Conservation (phyloP, 208 protist species). For the Wallacemonas sp. region DNA sequence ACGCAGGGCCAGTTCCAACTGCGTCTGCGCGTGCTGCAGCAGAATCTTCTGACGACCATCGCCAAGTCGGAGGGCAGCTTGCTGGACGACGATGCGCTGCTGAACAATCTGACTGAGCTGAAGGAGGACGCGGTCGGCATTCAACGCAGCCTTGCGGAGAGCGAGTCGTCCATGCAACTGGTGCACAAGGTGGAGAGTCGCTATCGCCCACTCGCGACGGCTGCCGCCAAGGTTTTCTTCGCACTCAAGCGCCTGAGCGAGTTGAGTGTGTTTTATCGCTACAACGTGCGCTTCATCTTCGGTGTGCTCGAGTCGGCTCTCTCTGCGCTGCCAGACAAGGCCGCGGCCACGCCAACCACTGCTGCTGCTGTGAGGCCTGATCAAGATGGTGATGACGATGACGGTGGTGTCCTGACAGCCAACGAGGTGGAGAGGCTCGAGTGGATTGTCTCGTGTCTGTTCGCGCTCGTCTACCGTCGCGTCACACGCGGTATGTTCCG, state of each 20-base stretch:
- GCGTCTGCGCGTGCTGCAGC: conserved; percentile 94
- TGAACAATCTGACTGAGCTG: conserved; percentile 93
- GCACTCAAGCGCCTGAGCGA: conserved; percentile 92
- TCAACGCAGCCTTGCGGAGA: conserved; percentile 89
- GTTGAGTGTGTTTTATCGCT: conserved; percentile 97
- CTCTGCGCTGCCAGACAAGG: conserved; percentile 36
- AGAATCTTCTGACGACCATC: conserved; percentile 95
- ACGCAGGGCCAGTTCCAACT: conserved; percentile 96
- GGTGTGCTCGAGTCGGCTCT: conserved; percentile 90
- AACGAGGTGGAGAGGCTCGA: conserved; percentile 35
- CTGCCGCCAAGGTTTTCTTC: conserved; percentile 95
- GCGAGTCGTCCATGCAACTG: conserved; percentile 91
- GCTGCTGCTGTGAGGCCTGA: conserved; percentile 9
- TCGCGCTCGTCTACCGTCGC: conserved; percentile 73
- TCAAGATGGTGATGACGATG: conserved; percentile 23
- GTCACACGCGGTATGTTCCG: conserved; percentile 93
- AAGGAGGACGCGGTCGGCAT: conserved; percentile 94
- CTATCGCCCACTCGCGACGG: conserved; percentile 94
- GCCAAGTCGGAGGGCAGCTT: conserved; percentile 94
- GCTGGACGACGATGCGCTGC: conserved; percentile 97
- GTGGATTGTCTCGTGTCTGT: conserved; percentile 59
- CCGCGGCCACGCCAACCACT: neutral
- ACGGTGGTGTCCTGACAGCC: conserved; percentile 9
- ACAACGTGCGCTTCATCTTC: conserved; percentile 96
- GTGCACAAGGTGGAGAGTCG: conserved; percentile 79